phyloP scores from a whole-genome alignment of 129 eudicot genomes.

The Calendula officinalis region DNA sequence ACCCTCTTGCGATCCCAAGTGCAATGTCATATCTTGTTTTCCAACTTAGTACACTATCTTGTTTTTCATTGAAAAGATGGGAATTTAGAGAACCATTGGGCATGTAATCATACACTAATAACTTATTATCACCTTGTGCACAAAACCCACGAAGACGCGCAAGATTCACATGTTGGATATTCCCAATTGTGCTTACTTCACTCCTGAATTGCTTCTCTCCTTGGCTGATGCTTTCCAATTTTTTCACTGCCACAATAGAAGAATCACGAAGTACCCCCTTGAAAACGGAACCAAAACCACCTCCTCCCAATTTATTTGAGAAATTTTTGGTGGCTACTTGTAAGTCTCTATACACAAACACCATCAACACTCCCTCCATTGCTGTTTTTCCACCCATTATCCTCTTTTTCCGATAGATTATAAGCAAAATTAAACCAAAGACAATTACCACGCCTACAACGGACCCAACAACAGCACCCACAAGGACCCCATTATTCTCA shows the following conservation, averaged over 20 bases:
- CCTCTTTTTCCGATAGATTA: constrained; percentile 28
- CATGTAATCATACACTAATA: constrained; percentile 75
- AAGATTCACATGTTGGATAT: constrained; percentile 72
- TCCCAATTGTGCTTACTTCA: constrained; percentile 80
- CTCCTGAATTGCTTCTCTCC: constrained; percentile 78
- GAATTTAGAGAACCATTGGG: constrained; percentile 56
- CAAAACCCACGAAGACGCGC: constrained; percentile 74
- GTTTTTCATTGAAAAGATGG: constrained; percentile 40
- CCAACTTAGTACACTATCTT: constrained; percentile 40
- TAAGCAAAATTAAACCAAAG: constrained; percentile 24
- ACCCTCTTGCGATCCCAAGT: constrained; percentile 63
- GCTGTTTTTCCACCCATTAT: constrained; percentile 17
- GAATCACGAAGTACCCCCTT: constrained; percentile 57
- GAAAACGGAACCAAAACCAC: constrained; percentile 70
- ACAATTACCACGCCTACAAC: constrained; percentile 29
- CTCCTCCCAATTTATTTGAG: constrained; percentile 54
- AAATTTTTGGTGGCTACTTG: constrained; percentile 50
- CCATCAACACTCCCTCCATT: constrained; percentile 56
- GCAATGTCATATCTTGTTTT: constrained; percentile 58
- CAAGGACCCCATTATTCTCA: constrained; percentile 26
- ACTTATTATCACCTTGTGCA: constrained; percentile 41
- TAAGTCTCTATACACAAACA: constrained; percentile 35
- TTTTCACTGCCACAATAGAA: constrained; percentile 60
- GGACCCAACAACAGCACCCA: constrained; percentile 43
- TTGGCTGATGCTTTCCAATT: constrained; percentile 52